phyloP scores from a whole-genome alignment of 2,329 filamentous ascomycete species.

The Beauveria sp. region DNA sequence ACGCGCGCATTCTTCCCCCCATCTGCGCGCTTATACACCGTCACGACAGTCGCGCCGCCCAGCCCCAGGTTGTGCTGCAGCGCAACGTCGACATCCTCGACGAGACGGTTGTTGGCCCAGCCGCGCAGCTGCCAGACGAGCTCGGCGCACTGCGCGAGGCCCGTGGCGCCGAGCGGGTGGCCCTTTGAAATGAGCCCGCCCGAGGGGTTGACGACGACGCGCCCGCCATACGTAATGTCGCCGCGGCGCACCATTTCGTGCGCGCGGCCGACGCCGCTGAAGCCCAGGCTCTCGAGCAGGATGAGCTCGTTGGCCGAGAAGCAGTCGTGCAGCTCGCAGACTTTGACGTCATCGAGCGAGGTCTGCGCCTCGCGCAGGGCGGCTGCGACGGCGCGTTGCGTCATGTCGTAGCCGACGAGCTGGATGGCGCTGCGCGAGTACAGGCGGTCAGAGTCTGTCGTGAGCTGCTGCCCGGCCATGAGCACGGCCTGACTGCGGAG shows the following conservation, averaged over 20 bases:
- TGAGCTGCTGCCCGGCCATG: slow-evolving; percentile 82
- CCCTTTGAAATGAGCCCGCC: slow-evolving; percentile 25
- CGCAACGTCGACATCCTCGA: slow-evolving; percentile 12
- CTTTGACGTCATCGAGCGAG: slow-evolving; percentile 15
- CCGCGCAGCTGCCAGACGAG: slow-evolving; percentile 23
- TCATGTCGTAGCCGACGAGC: slow-evolving; percentile 23
- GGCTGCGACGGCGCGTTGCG: slow-evolving; percentile 16
- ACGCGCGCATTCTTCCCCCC: not conserved
- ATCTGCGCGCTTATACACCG: slow-evolving; percentile 20
- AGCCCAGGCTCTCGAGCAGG: slow-evolving; percentile 19
- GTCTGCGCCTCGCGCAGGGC: slow-evolving; percentile 18
- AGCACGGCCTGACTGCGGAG: slow-evolving; percentile 73
- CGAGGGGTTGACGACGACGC: slow-evolving; percentile 22
- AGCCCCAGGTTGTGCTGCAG: slow-evolving; percentile 24
- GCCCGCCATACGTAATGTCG: slow-evolving; percentile 19
- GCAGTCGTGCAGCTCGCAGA: slow-evolving; percentile 24
- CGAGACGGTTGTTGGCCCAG: slow-evolving; percentile 22
- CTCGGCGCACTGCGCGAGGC: slow-evolving; percentile 23
- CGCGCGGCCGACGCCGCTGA: slow-evolving; percentile 18
- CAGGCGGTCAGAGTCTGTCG: slow-evolving; percentile 71
- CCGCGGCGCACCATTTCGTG: slow-evolving; percentile 18
- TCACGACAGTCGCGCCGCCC: slow-evolving; percentile 21
- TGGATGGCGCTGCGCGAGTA: slow-evolving; percentile 48
- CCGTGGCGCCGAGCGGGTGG: slow-evolving; percentile 23
- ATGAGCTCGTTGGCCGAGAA: slow-evolving; percentile 23